phyloP scores from a whole-genome alignment of 495 filamentous ascomycete species.

The Pyrenopolyporus hunteri region DNA sequence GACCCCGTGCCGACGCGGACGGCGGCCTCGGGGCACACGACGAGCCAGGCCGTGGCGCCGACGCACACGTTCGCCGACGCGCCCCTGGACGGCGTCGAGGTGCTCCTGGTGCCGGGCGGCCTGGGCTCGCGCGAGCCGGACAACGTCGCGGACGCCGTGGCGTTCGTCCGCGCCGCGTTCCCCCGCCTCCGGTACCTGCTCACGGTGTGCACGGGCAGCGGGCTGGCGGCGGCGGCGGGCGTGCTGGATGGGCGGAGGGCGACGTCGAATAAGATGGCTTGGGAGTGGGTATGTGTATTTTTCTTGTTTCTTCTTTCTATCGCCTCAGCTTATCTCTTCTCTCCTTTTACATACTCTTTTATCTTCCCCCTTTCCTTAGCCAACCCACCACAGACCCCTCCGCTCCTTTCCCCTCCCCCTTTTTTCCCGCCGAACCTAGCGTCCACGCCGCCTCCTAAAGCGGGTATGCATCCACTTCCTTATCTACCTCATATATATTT shows the following conservation, averaged over 20 bases:
- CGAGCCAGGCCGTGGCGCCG: conserved; percentile 58
- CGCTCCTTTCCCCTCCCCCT: too few species aligned
- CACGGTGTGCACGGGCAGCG: conserved; percentile 66
- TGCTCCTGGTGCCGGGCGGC: conserved; percentile 72
- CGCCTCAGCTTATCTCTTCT: background rate
- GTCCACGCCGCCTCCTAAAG: too few species aligned
- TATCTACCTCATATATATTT: too few species aligned
- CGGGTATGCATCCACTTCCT: too few species aligned
- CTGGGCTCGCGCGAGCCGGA: conserved; percentile 53
- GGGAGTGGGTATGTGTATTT: conserved; percentile 42
- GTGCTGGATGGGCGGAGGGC: conserved; percentile 64
- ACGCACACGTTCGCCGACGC: conserved; percentile 64
- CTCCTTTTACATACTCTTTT: background rate
- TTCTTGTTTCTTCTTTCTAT: background rate
- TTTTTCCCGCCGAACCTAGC: too few species aligned
- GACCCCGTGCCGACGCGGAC: conserved; percentile 50
- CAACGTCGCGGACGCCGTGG: conserved; percentile 46
- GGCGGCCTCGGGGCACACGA: conserved; percentile 35
- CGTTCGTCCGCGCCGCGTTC: conserved; percentile 53
- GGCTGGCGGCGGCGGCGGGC: conserved; percentile 58
- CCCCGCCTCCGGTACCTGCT: conserved; percentile 61
- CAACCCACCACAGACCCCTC: too few species aligned
- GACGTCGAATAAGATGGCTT: conserved; percentile 60
- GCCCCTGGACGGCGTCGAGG: conserved; percentile 58
- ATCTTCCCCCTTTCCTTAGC: background rate